Conservation (phyloP, 805 yeast genomes). For the Candida saitoana region DNA sequence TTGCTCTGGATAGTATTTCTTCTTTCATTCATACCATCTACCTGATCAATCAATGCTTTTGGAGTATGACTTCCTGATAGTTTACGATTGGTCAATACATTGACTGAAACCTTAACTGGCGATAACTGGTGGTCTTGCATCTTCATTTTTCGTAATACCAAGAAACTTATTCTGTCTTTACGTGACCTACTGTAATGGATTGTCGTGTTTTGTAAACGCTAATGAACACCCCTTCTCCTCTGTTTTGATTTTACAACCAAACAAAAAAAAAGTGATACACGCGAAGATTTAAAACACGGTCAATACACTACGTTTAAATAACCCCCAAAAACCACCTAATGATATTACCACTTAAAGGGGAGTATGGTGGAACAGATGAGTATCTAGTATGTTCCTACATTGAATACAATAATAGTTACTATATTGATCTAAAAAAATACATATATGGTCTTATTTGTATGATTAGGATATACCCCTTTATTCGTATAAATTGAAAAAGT, state of each 20-base stretch:
- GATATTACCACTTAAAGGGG: no score
- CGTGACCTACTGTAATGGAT: not conserved
- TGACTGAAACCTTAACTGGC: slow-evolving; percentile 12
- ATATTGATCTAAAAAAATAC: slow-evolving; percentile 12
- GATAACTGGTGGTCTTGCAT: no score
- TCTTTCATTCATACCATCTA: slow-evolving; percentile 34
- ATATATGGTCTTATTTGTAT: not conserved
- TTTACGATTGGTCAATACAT: not conserved
- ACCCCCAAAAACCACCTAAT: no score
- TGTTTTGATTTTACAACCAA: slow-evolving; percentile 3
- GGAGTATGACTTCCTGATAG: slow-evolving; percentile 6
- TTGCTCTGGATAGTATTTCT: slow-evolving; percentile 20
- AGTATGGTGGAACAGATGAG: no score
- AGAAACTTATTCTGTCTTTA: no score
- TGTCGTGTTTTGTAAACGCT: not conserved
- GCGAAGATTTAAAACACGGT: no score
- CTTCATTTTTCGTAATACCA: no score
- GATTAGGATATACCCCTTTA: slow-evolving; percentile 1
- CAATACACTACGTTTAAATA: no score
- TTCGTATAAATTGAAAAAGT: not conserved
- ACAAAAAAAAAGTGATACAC: slow-evolving; percentile 2
- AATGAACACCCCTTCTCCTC: slow-evolving; percentile 10
- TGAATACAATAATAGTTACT: slow-evolving; percentile 17
- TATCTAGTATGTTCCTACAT: no score
- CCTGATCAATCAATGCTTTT: slow-evolving; percentile 17